Evolutionary conservation across 2,329 filamentous ascomycete species (phyloP).

Genomic region (Fusarium sp.): DNA sequence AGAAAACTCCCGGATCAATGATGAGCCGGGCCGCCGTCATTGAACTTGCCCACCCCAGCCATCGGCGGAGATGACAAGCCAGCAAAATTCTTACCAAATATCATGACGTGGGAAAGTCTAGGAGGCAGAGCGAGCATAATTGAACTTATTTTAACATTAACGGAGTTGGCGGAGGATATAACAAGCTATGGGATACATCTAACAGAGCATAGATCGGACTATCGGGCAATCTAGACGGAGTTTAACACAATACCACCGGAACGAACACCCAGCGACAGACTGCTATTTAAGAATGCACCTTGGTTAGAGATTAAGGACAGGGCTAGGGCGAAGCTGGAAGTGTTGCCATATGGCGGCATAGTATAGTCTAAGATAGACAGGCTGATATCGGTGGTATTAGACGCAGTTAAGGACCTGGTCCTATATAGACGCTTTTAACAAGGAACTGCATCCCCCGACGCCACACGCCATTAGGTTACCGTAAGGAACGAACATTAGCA

Average conservation of each 20-base stretch:
- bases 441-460: background rate
- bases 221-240: slow-evolving; percentile 8
- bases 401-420: background rate
- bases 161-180: no score
- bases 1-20: no score
- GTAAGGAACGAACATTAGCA: no score
- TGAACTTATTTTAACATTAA: no score
- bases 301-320: background rate
- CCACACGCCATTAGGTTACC: background rate
- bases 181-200: slow-evolving; percentile 1
- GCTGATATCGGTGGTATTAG: background rate
- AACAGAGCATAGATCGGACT: slow-evolving; percentile 10
- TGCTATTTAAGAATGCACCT: background rate
- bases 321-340: background rate
- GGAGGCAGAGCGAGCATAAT: no score
- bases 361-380: background rate
- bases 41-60: no score
- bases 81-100: no score
- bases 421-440: no score
- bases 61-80: no score
- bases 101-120: no score
- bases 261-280: background rate
- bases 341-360: background rate
- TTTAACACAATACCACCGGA: background rate
- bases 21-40: no score